A percentile compares a stretch with the other conserved stretches of the same genome.
phyloP scores from a whole-genome alignment of 2,329 filamentous ascomycete species.

The Diaporthe vexans region DNA sequence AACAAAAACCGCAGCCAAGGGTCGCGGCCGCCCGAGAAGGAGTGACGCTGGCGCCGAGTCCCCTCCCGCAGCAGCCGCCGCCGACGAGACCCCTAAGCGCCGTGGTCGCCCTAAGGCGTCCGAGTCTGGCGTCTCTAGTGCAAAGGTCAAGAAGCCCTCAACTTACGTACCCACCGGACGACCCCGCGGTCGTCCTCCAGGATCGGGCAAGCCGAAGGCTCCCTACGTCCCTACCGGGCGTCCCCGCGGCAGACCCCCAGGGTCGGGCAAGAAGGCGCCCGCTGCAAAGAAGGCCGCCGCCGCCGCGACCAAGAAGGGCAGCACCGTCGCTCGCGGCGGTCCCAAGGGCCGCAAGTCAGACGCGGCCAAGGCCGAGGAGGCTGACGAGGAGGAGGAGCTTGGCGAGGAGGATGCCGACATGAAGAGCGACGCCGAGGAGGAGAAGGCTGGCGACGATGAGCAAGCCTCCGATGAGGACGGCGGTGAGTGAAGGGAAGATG shows the following conservation, averaged over 20 bases:
- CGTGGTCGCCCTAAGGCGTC: constrained; percentile 31
- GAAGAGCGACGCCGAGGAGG: constrained; percentile 20
- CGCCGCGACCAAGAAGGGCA: constrained; percentile 7
- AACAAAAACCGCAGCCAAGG: constrained; percentile 36
- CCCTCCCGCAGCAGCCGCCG: background rate
- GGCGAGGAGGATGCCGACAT: constrained; percentile 37
- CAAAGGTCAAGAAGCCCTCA: constrained; percentile 34
- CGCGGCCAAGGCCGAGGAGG: constrained; percentile 31
- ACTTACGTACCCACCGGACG: constrained; percentile 23
- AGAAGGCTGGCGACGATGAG: constrained; percentile 13
- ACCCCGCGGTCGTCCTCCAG: constrained; percentile 38
- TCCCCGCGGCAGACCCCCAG: constrained; percentile 37
- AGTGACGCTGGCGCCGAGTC: constrained; percentile 22
- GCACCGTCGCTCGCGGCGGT: constrained; percentile 15
- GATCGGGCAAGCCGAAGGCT: constrained; percentile 23
- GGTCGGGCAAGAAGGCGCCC: constrained; percentile 33
- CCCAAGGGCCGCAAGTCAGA: constrained; percentile 20
- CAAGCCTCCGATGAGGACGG: constrained; percentile 31
- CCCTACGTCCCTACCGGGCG: constrained; percentile 37
- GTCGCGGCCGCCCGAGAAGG: constrained; percentile 39
- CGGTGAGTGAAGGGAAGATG: constrained; percentile 41
- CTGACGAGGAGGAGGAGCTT: background rate
- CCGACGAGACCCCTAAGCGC: constrained; percentile 23
- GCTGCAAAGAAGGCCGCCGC: background rate
- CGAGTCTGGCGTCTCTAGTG: constrained; percentile 21